Conservation (phyloP, 164 flowering plant species). For the Nymphaea thermarum region DNA sequence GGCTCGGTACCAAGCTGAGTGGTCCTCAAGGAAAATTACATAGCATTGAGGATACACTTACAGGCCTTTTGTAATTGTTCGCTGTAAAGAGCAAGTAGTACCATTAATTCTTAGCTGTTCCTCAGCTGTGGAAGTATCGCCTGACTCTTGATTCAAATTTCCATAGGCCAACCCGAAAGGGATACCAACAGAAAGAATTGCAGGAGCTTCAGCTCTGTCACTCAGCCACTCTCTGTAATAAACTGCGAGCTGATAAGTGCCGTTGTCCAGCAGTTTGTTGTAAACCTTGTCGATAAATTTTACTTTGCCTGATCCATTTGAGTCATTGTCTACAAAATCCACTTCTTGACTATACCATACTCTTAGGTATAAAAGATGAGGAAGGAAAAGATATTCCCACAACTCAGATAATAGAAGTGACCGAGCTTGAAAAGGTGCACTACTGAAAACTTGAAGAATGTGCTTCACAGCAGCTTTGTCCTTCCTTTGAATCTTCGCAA, state of each 20-base stretch:
- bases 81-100: slow-evolving; percentile 26
- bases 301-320: slow-evolving; percentile 27
- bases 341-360: slow-evolving; percentile 58
- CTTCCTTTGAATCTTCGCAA: slow-evolving; percentile 56
- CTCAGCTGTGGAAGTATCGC: slow-evolving; percentile 19
- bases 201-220: slow-evolving; percentile 50
- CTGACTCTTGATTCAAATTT: slow-evolving; percentile 13
- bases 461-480: slow-evolving; percentile 51
- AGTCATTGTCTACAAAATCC: slow-evolving; percentile 24
- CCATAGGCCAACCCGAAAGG: slow-evolving; percentile 29
- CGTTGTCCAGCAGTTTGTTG: slow-evolving; percentile 45
- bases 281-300: slow-evolving; percentile 48
- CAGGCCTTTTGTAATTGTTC: slow-evolving; percentile 48
- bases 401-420: slow-evolving; percentile 40
- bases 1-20: not conserved
- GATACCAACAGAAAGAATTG: slow-evolving; percentile 34
- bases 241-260: slow-evolving; percentile 55
- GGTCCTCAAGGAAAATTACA: not conserved
- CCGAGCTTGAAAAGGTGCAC: slow-evolving; percentile 55
- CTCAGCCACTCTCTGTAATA: slow-evolving; percentile 81
- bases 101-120: slow-evolving; percentile 15
- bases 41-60: slow-evolving; percentile 9
- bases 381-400: slow-evolving; percentile 53
- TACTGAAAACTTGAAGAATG: slow-evolving; percentile 62
- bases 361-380: slow-evolving; percentile 53